Percentiles rank a stretch among this genome's conserved stretches.
phyloP scores from a whole-genome alignment of 2,329 filamentous ascomycete species.

The Trichoderma koningiopsis region DNA sequence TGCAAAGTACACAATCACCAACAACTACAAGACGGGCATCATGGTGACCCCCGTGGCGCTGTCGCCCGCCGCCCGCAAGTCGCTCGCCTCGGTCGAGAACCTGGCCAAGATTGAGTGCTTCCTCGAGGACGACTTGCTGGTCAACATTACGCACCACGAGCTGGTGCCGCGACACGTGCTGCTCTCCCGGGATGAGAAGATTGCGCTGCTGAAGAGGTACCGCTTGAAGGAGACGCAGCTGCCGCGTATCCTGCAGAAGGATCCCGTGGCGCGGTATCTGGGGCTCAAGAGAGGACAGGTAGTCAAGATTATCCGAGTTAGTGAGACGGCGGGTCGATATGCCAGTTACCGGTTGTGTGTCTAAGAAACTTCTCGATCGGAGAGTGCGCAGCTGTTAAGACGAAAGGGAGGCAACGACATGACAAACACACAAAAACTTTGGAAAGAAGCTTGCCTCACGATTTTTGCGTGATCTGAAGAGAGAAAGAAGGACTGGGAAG shows the following conservation, averaged over 20 bases:
- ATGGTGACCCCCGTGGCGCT: slow-evolving; percentile 83
- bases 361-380: slow-evolving; percentile 36
- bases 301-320: slow-evolving; percentile 96
- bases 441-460: neutral
- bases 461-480: neutral
- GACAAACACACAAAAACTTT: neutral
- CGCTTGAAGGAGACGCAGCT: slow-evolving; percentile 96
- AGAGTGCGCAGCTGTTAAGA: neutral
- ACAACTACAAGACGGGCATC: slow-evolving; percentile 87
- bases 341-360: slow-evolving; percentile 84
- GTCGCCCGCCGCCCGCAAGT: slow-evolving; percentile 83
- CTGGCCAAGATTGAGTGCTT: slow-evolving; percentile 89
- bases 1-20: slow-evolving; percentile 75
- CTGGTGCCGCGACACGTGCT: slow-evolving; percentile 92
- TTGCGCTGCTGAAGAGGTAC: slow-evolving; percentile 81
- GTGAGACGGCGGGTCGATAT: slow-evolving; percentile 93
- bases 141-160: slow-evolving; percentile 98
- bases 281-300: slow-evolving; percentile 90
- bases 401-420: neutral
- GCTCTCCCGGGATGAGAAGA: slow-evolving; percentile 88
- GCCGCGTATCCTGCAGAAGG: slow-evolving; percentile 85
- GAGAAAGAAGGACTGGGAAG: slow-evolving; percentile 3
- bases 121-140: slow-evolving; percentile 89
- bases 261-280: slow-evolving; percentile 90
- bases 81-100: slow-evolving; percentile 75